These are phyloP conservation scores for Fusarium poae DNA, from an alignment of 2,329 filamentous ascomycete species.

Conservation along the genomic window DNA sequence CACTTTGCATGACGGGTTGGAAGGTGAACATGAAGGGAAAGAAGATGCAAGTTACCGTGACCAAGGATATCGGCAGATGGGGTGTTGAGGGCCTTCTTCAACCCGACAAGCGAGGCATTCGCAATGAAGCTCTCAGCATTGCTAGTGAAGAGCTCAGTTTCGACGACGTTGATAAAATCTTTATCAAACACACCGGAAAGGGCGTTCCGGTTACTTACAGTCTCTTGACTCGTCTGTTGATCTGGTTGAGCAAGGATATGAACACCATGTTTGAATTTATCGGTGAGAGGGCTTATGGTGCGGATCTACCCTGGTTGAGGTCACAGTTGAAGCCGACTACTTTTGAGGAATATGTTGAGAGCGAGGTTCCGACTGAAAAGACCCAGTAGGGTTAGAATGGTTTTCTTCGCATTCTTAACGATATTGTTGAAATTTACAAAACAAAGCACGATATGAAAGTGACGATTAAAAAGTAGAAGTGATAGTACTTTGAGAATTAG, in stretches of 20 bases:
- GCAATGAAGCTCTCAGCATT: constrained; percentile 44
- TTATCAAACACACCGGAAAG: constrained; percentile 37
- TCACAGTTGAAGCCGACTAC: constrained; percentile 40
- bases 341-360: constrained; percentile 41
- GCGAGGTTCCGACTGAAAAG: constrained; percentile 16
- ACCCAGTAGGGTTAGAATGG: neutral
- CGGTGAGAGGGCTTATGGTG: constrained; percentile 39
- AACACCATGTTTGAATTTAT: constrained; percentile 45
- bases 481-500: neutral
- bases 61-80: constrained; percentile 48
- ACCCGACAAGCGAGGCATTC: constrained; percentile 32
- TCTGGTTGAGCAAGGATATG: constrained; percentile 43
- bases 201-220: constrained; percentile 43
- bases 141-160: constrained; percentile 47
- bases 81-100: constrained; percentile 34
- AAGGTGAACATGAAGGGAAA: constrained; percentile 46
- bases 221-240: constrained; percentile 34
- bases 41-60: constrained; percentile 45
- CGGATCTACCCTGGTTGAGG: constrained; percentile 39
- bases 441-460: neutral
- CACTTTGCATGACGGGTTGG: constrained; percentile 48
- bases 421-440: neutral
- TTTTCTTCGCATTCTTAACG: neutral
- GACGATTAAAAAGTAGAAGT: neutral
- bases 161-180: constrained; percentile 38